These are phyloP conservation scores for Mangifera indica DNA, from an alignment of 345 rosid genomes.

Conservation along the genomic window DNA sequence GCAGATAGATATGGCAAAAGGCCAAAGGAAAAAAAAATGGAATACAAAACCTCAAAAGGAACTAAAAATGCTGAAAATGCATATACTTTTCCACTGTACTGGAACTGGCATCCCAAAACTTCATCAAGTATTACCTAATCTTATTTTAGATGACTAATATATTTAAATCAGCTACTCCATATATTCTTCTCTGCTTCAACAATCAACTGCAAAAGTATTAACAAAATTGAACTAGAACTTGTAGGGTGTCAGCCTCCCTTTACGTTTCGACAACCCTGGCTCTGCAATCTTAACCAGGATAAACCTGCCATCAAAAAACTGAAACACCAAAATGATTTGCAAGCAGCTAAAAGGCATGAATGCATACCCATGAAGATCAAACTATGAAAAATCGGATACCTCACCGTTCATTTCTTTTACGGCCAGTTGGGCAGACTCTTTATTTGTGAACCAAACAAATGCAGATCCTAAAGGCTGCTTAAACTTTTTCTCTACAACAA, in stretches of 20 bases:
- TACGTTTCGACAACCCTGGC: constrained; percentile 34
- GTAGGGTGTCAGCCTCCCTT: constrained; percentile 18
- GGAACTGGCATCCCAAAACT: not conserved
- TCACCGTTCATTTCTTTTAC: constrained; percentile 58
- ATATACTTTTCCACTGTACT: not conserved
- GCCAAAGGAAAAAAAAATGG: not conserved
- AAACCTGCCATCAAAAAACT: constrained; percentile 63
- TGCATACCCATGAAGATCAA: not conserved
- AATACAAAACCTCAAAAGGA: not conserved
- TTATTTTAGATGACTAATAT: not conserved
- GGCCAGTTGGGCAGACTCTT: constrained; percentile 45
- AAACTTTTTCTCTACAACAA: constrained; percentile 39
- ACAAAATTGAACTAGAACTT: constrained; percentile 19
- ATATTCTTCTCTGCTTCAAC: not conserved
- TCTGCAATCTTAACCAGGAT: constrained; percentile 45
- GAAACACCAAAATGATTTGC: constrained; percentile 7
- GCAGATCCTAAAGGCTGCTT: constrained; percentile 50
- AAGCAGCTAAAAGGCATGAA: constrained; percentile 12
- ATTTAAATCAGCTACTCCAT: not conserved
- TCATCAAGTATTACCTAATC: not conserved
- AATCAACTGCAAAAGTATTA: not conserved
- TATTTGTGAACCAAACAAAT: constrained; percentile 48
- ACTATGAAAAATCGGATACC: constrained; percentile 27
- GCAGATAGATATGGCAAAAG: not conserved
- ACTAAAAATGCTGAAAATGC: not conserved